phyloP scores from a whole-genome alignment of 139 green algal genomes.

The Raphidocelis subcapitata region DNA sequence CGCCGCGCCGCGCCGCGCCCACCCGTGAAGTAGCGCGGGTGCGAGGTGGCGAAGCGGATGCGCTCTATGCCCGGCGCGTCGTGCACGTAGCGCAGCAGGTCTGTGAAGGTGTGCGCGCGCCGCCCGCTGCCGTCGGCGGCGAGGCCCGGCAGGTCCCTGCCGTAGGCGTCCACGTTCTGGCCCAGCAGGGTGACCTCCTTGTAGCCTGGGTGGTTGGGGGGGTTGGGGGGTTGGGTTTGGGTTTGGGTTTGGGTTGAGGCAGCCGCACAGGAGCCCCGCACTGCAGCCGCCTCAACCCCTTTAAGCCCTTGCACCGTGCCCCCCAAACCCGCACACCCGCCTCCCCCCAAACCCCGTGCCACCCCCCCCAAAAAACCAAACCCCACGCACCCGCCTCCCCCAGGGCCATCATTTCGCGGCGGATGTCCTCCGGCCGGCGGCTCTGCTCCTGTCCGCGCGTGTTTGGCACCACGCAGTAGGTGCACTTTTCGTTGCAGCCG shows the following conservation, averaged over 20 bases:
- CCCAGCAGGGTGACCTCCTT: constrained; percentile 96
- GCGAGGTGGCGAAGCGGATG: constrained; percentile 94
- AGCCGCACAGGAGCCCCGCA: no score
- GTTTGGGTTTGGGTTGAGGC: no score
- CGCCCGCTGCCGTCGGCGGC: constrained; percentile 76
- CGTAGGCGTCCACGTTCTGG: constrained; percentile 98
- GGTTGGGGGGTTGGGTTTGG: no score
- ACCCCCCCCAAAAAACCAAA: no score
- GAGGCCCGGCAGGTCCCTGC: constrained; percentile 85
- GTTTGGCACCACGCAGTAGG: constrained; percentile 98
- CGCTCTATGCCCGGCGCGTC: constrained; percentile 91
- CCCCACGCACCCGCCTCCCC: constrained; percentile 69
- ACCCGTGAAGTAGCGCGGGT: constrained; percentile 91
- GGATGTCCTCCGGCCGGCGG: constrained; percentile 78
- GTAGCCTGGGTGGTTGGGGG: no score
- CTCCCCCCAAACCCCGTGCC: no score
- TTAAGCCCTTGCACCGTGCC: no score
- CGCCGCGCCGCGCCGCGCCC: background rate
- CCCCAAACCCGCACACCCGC: no score
- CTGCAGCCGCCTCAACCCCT: no score
- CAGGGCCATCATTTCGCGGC: constrained; percentile 80
- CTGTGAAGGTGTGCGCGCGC: constrained; percentile 91
- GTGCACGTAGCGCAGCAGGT: constrained; percentile 88
- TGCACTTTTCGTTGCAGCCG: constrained; percentile 98
- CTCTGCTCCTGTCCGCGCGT: constrained; percentile 93